phyloP scores from a whole-genome alignment of 1,139 yeast species.

The Scheffersomyces segobiensis region DNA sequence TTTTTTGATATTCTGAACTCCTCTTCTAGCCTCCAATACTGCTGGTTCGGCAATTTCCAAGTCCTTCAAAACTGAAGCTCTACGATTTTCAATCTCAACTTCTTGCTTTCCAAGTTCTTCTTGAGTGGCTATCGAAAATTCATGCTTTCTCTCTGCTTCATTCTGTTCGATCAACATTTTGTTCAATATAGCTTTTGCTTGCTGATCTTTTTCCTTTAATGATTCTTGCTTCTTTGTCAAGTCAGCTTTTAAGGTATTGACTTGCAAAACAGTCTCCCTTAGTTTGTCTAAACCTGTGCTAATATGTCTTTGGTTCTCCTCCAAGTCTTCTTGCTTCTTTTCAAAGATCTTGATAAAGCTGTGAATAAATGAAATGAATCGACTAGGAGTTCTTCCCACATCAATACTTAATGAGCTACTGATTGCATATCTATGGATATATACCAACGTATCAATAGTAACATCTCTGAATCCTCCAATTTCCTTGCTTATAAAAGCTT shows the following conservation, averaged over 20 bases:
- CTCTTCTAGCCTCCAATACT: conserved; percentile 76
- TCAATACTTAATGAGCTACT: not conserved
- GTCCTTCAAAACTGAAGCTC: conserved; percentile 57
- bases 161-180: conserved; percentile 85
- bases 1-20: conserved; percentile 89
- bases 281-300: conserved; percentile 73
- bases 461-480: conserved; percentile 43
- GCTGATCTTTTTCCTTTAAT: conserved; percentile 57
- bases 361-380: conserved; percentile 53
- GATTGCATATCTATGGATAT: conserved; percentile 37
- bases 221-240: conserved; percentile 55
- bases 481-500: conserved; percentile 14
- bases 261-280: conserved; percentile 75
- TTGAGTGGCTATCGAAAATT: conserved; percentile 79
- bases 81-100: conserved; percentile 55
- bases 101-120: conserved; percentile 71
- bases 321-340: conserved; percentile 50
- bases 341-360: conserved; percentile 48
- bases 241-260: conserved; percentile 56
- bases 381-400: conserved; percentile 50
- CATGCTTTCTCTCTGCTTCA: conserved; percentile 89
- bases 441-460: conserved; percentile 48
- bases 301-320: conserved; percentile 71
- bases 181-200: conserved; percentile 71
- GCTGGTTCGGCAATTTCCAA: conserved; percentile 82